Evolutionary conservation across 805 yeast genomes (phyloP), one percentile per base, ranked within the genome.

Genomic region (Zygoascus biomembranicola): DNA sequence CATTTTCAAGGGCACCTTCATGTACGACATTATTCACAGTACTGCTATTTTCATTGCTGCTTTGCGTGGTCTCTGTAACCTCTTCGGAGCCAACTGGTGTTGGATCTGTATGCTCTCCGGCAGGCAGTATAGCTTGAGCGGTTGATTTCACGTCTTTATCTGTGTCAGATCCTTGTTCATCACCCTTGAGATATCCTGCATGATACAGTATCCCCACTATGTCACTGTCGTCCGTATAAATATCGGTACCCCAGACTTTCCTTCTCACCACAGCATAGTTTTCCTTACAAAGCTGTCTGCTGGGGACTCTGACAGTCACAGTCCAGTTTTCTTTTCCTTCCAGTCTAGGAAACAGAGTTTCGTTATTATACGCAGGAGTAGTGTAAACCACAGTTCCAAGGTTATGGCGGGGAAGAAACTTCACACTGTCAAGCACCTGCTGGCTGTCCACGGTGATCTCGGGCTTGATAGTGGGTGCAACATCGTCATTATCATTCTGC

Each of bases 141-240:
- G 39, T n/a, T n/a, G 39, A 35, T 13, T 13, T n/a, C 9, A 37
- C 52, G 8, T 28, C 47, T 9, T 11, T 23, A 11, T 48, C 49
- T 5, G n/a, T 32, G 3, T 28, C 23, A 5, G 19, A 31, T 2
- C 44, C 20, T n/a, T 35, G 13, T 8, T 35, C 5, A 35, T 26
- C 16, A 11, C 74, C 65, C 51, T 76, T 67, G 53, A 83, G 73
- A 47, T 84, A 69, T 0, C 97, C 97, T 56, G 82, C 72, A 62
- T 94, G 98, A 57, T 80, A 77, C 50, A 92, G 70, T 0, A 83
- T 85, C 5, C 87, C 75, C 39, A 92, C 75, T 1, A 90, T 71
- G 66, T 92, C 96, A 0, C 96, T 85, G 67, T 92, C 99, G 68
- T 94, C 98, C 0, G 97, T 87, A 68, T 92, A 94, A 0, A 94